Evolutionary conservation across 1,284 basidiomycete genomes (phyloP).

Genomic region (Trichosporon faecale): DNA sequence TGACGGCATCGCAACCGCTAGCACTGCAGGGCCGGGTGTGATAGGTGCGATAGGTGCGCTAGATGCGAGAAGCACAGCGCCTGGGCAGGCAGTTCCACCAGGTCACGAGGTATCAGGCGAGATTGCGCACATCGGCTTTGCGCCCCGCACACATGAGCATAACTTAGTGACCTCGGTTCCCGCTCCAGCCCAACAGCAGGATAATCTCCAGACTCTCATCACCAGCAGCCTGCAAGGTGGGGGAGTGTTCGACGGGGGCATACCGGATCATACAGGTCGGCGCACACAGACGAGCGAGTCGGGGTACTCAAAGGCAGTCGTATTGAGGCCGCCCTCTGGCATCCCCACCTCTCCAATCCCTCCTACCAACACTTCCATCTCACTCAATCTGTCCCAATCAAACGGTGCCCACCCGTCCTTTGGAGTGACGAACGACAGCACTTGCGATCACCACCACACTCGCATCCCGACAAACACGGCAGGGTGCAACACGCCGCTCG

Average conservation of each 20-base stretch:
- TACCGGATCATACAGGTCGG: not conserved
- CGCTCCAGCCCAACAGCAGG: not conserved
- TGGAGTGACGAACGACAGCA: not conserved
- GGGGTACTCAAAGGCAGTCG: not conserved
- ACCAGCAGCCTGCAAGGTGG: not conserved
- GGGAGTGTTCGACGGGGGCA: not conserved
- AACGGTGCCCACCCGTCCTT: not conserved
- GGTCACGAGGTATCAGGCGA: not conserved
- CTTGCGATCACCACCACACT: not conserved
- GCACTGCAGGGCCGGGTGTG: not conserved
- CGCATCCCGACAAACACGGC: not conserved
- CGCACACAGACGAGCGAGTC: conserved; percentile 6
- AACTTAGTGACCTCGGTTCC: not conserved
- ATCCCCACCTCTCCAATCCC: not conserved
- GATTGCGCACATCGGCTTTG: not conserved
- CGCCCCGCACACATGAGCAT: not conserved
- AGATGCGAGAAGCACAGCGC: not conserved
- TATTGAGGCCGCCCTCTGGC: not conserved
- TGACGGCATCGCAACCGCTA: not conserved
- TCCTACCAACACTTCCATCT: conserved; percentile 5
- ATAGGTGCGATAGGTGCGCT: not conserved
- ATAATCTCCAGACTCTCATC: not conserved
- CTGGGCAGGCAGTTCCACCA: not conserved
- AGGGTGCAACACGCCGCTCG: conserved; percentile 3
- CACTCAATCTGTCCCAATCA: not conserved